Evolutionary conservation across 139 green algal genomes (phyloP).

Genomic region (Chlamydomonas sp.): DNA sequence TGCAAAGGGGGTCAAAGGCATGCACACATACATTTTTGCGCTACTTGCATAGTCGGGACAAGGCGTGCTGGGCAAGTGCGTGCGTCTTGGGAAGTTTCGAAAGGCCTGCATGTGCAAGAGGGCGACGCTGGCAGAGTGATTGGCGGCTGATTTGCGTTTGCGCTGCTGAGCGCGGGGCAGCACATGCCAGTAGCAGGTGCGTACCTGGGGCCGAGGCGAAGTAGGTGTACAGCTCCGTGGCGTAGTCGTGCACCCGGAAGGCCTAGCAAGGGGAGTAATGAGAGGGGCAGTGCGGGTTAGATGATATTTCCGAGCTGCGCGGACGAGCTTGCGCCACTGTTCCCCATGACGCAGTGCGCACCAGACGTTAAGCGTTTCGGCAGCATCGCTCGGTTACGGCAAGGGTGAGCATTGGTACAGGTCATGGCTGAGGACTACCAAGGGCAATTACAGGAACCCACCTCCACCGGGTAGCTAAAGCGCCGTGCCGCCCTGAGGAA

Average conservation of each 20-base stretch:
- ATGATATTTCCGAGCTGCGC: background rate
- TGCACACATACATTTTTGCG: no score
- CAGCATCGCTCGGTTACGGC: background rate
- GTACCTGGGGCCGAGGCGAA: conserved; percentile 14
- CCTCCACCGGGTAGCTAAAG: conserved; percentile 27
- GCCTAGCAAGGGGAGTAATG: background rate
- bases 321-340: background rate
- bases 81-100: no score
- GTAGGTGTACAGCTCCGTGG: conserved; percentile 10
- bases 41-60: no score
- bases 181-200: background rate
- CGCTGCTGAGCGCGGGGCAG: no score
- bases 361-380: background rate
- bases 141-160: no score
- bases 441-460: background rate
- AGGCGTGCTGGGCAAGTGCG: no score
- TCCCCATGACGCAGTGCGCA: background rate
- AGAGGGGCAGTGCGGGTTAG: background rate
- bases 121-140: no score
- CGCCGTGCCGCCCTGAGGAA: conserved; percentile 6
- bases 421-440: no score
- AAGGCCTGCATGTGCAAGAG: no score
- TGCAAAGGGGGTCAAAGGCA: no score
- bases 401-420: background rate
- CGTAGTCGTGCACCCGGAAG: conserved; percentile 17